phyloP scores from a whole-genome alignment of 495 filamentous ascomycete species.

The Aspergillus conjunctus region DNA sequence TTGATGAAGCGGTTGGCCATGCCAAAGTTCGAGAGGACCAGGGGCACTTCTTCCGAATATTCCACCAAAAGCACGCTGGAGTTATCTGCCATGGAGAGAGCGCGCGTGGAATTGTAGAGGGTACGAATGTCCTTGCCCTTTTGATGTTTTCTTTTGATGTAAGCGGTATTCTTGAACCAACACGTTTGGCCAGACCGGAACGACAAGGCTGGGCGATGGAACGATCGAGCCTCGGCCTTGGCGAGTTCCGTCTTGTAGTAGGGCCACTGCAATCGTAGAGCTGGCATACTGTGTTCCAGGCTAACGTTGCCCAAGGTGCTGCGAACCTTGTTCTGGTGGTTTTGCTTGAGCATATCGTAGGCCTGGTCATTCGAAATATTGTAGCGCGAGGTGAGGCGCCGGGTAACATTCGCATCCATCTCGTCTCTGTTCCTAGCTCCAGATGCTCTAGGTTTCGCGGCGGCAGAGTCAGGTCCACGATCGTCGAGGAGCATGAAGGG shows the following conservation, averaged over 20 bases:
- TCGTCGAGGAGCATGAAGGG: constrained; percentile 81
- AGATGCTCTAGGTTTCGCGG: constrained; percentile 41
- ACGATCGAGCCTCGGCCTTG: constrained; percentile 80
- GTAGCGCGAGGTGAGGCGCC: constrained; percentile 71
- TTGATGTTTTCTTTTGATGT: constrained; percentile 72
- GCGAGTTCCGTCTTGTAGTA: constrained; percentile 85
- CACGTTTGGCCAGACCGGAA: constrained; percentile 64
- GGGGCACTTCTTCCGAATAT: constrained; percentile 93
- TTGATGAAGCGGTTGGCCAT: constrained; percentile 96
- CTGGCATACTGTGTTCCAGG: constrained; percentile 90
- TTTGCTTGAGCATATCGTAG: constrained; percentile 94
- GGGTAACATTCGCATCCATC: constrained; percentile 42
- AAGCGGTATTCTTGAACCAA: constrained; percentile 48
- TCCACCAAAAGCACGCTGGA: constrained; percentile 84
- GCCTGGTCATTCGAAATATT: constrained; percentile 96
- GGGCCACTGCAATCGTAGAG: constrained; percentile 86
- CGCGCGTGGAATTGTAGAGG: constrained; percentile 71
- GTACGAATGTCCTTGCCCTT: constrained; percentile 74
- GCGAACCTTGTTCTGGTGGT: constrained; percentile 91
- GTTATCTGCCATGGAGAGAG: constrained; percentile 84
- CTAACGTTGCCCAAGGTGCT: constrained; percentile 82
- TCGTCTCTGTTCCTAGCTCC: constrained; percentile 40
- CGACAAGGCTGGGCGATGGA: constrained; percentile 76
- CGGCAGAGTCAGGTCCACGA: constrained; percentile 51
- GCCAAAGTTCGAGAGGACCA: constrained; percentile 89